A percentile compares a stretch with the other conserved stretches of the same genome.
phyloP scores from a whole-genome alignment of 768 basidiomycete species.

The Leccinum olivaceopallidum region DNA sequence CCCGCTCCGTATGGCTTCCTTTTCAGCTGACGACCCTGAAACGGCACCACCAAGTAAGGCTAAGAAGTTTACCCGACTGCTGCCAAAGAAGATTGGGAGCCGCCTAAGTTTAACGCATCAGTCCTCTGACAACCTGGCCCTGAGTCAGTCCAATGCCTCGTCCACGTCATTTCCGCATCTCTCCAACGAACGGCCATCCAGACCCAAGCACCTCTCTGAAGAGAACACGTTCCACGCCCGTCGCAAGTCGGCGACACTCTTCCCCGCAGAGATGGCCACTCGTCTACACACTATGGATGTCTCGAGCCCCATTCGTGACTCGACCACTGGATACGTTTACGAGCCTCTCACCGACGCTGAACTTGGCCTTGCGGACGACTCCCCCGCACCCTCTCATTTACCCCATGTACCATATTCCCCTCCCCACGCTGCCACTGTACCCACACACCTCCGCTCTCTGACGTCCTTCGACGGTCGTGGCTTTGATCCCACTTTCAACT shows the following conservation, averaged over 20 bases:
- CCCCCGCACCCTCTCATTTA: constrained; percentile 19
- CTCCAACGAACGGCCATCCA: constrained; percentile 25
- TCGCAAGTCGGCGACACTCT: constrained; percentile 36
- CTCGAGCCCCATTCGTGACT: constrained; percentile 25
- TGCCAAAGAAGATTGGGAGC: constrained; percentile 35
- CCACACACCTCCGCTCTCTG: constrained; percentile 26
- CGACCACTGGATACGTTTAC: constrained; percentile 24
- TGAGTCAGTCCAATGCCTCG: constrained; percentile 26
- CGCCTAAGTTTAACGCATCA: constrained; percentile 29
- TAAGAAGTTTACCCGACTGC: constrained; percentile 29
- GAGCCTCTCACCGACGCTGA: constrained; percentile 34
- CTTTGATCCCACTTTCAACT: not conserved
- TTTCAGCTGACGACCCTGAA: constrained; percentile 25
- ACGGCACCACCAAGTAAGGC: constrained; percentile 22
- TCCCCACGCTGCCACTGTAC: constrained; percentile 4
- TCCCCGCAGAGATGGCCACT: constrained; percentile 29
- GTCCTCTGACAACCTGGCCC: constrained; percentile 28
- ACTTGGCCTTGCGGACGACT: constrained; percentile 17
- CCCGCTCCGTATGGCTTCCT: constrained; percentile 26
- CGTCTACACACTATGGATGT: constrained; percentile 35
- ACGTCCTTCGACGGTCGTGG: constrained; percentile 22
- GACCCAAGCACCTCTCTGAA: constrained; percentile 27
- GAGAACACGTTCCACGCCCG: constrained; percentile 37
- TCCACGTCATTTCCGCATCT: constrained; percentile 28
- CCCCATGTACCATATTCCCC: constrained; percentile 14